Conservation (phyloP, 345 rosid species). For the Isatis tinctoria region DNA sequence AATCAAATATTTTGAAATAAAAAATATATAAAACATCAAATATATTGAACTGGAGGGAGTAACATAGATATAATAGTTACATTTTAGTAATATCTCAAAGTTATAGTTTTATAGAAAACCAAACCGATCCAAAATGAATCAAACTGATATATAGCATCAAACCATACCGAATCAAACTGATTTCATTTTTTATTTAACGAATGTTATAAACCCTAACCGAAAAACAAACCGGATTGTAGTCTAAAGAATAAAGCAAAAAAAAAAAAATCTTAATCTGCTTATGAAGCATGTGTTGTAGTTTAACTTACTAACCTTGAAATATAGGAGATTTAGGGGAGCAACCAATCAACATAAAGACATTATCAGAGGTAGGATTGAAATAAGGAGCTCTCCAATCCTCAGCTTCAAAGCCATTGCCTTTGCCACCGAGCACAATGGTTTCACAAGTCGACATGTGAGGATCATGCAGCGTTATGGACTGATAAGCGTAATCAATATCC, state of each 20-base stretch:
- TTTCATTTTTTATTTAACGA: background rate
- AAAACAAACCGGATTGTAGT: background rate
- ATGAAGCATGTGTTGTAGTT: background rate
- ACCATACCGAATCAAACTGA: background rate
- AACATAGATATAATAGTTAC: background rate
- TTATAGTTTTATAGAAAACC: background rate
- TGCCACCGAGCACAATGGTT: conserved; percentile 60
- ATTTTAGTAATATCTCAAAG: background rate
- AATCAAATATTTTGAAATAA: too few relatives aligned
- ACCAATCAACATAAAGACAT: conserved; percentile 82
- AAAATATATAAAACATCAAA: too few relatives aligned
- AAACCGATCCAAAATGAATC: background rate
- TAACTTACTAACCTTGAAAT: conserved; percentile 43
- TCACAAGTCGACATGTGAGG: conserved; percentile 81
- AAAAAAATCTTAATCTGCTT: background rate
- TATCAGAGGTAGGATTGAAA: conserved; percentile 64
- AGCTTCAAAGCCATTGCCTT: conserved; percentile 77
- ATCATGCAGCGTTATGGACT: conserved; percentile 69
- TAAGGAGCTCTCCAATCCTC: conserved; percentile 77
- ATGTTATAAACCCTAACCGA: background rate
- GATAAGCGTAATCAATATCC: conserved; percentile 78
- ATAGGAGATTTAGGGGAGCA: conserved; percentile 78
- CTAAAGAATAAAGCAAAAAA: background rate
- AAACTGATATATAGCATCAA: background rate
- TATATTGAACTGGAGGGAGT: too few relatives aligned